These are phyloP conservation scores for Parietichytrium sp. DNA, from an alignment of 108 stramenopile genomes.

Conservation along the genomic window DNA sequence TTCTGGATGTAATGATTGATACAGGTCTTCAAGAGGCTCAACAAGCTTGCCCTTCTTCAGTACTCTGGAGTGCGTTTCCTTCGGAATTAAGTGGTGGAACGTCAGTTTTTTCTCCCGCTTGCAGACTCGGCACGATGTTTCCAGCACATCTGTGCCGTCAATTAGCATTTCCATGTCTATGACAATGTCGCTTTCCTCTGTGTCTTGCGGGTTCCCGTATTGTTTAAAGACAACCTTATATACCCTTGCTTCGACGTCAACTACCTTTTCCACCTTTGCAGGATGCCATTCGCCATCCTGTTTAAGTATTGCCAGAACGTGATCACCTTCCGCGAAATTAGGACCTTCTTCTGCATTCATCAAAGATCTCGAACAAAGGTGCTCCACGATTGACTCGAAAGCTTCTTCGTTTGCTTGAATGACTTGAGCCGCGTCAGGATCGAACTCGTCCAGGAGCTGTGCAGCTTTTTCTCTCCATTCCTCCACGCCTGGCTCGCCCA, in stretches of 20 bases:
- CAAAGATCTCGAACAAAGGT: too few species aligned
- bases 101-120: background rate
- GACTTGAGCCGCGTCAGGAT: too few species aligned
- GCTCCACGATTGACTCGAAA: too few species aligned
- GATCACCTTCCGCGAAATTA: background rate
- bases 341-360: too few species aligned
- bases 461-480: too few species aligned
- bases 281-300: background rate
- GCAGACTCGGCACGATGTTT: background rate
- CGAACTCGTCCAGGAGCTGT: too few species aligned
- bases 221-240: background rate
- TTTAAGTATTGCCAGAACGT: background rate
- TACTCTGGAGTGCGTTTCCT: background rate
- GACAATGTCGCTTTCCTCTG: background rate
- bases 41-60: background rate
- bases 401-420: too few species aligned
- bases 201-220: background rate
- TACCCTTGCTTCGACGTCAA: too few species aligned
- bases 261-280: background rate
- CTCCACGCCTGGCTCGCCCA: too few species aligned
- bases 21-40: background rate
- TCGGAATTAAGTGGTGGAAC: background rate
- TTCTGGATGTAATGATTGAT: background rate
- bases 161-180: background rate
- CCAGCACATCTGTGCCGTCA: background rate